These are phyloP conservation scores for Vigna trinervia DNA, from an alignment of 306 rosid species.

Conservation along the genomic window DNA sequence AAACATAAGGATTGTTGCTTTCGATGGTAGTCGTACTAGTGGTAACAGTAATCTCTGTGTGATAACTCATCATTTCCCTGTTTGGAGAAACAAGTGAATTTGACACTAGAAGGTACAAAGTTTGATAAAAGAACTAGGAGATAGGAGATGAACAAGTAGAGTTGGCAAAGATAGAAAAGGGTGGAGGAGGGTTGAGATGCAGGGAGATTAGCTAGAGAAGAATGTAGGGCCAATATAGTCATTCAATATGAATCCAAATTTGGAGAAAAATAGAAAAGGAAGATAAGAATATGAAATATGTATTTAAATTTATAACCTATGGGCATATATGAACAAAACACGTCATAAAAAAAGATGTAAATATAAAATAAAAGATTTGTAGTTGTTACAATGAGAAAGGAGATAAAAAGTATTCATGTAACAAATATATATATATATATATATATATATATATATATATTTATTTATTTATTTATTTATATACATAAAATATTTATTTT, in stretches of 20 bases:
- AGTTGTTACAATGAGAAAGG: too few species aligned
- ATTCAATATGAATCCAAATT: slow-evolving; percentile 14
- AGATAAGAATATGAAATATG: not conserved
- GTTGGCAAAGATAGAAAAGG: not conserved
- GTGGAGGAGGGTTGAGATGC: not conserved
- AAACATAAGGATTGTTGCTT: slow-evolving; percentile 57
- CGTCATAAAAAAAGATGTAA: too few species aligned
- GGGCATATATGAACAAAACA: too few species aligned
- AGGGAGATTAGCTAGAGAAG: slow-evolving; percentile 25
- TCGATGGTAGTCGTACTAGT: slow-evolving; percentile 9
- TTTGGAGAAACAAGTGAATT: slow-evolving; percentile 30
- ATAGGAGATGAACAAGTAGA: not conserved
- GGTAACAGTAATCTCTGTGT: slow-evolving; percentile 38
- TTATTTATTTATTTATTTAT: too few species aligned
- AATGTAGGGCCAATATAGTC: slow-evolving; percentile 13
- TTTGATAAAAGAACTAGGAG: not conserved
- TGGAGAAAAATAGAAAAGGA: not conserved
- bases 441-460: too few species aligned
- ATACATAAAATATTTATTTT: too few species aligned
- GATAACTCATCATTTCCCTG: slow-evolving; percentile 49
- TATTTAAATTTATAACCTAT: too few species aligned
- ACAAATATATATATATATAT: too few species aligned
- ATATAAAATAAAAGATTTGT: too few species aligned
- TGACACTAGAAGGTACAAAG: not conserved
- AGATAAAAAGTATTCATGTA: too few species aligned